Base-by-base conservation (phyloP, 495 filamentous ascomycete species). In the Xanthoparmelia taractica region DNA sequence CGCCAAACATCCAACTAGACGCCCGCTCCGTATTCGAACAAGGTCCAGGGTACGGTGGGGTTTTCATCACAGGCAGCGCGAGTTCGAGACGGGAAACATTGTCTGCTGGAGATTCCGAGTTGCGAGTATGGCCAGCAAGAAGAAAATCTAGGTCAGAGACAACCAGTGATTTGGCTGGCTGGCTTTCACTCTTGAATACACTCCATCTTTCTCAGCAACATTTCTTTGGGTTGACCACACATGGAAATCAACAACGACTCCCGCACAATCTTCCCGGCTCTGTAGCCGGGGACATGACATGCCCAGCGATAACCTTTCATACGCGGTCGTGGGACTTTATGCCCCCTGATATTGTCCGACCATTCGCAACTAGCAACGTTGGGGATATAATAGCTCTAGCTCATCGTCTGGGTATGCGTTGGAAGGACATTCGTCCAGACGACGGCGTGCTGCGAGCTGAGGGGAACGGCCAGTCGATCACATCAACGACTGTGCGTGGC, bases 241-340 rank as follows among this genome's bases (percentile, higher is more conserved):
- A 43, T 13, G 40, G 40, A 2, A 2, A 40, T 40, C 8, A 2
- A 15, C 38, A 40, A 15, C 38, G 13, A 40, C 2, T 12, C 6
- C 7, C 2, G 13, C 13, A 2, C 38, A 40, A 2, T 13, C 13
- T 40, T 8, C 6, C 15, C 23, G 13, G 25, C 25, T 15, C 25
- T 27, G 2, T 29, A 10, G 47, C 8, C 25, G n/a, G 13, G 11
- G 13, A 15, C 0, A 43, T 50, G 58, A 48, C 7, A n/a, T 45
- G 29, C 40, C 55, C 64, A 27, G 61, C 64, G 4, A 58, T 71
- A 5, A 62, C 63, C 12, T 64, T 69, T 33, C 33, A 62, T 18
- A 67, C 72, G 27, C 61, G 67, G 17, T 74, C 71, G 7, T 75
- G 73, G 73, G 73, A 75, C 57, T 70, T 74, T 50, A 69, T 71